Percentiles rank a stretch among this genome's conserved stretches.
These are phyloP conservation scores for Scheffersomyces stipitis DNA, from an alignment of 805 yeast genomes.

Conservation along the genomic window DNA sequence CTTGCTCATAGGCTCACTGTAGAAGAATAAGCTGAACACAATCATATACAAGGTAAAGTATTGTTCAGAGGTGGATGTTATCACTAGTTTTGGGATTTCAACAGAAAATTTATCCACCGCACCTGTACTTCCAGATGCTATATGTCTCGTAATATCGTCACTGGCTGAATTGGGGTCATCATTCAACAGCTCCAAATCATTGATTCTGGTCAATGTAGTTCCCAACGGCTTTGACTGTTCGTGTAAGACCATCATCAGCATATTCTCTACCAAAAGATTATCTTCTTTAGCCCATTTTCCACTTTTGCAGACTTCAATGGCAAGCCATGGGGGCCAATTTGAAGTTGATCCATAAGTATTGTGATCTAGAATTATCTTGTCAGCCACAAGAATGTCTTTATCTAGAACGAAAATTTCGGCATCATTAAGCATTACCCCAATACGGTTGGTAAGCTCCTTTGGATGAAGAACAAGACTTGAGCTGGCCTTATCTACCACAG, in stretches of 20 bases:
- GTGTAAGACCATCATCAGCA: slow-evolving; percentile 60
- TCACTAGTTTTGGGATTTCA: slow-evolving; percentile 67
- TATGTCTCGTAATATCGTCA: slow-evolving; percentile 1
- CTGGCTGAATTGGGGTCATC: slow-evolving; percentile 12
- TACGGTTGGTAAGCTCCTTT: slow-evolving; percentile 57
- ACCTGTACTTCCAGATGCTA: background rate
- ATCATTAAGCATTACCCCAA: slow-evolving; percentile 63
- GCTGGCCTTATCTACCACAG: slow-evolving; percentile 49
- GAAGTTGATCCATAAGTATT: slow-evolving; percentile 60
- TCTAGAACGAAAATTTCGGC: slow-evolving; percentile 73
- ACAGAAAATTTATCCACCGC: slow-evolving; percentile 43
- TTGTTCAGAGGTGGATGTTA: slow-evolving; percentile 72
- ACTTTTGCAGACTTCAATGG: slow-evolving; percentile 58
- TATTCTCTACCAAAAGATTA: slow-evolving; percentile 59
- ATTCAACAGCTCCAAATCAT: slow-evolving; percentile 5
- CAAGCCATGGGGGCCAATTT: slow-evolving; percentile 91
- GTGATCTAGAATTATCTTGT: slow-evolving; percentile 45
- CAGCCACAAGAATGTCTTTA: slow-evolving; percentile 38
- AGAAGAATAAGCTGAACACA: slow-evolving; percentile 61
- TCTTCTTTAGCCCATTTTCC: slow-evolving; percentile 44
- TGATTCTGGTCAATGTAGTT: slow-evolving; percentile 6
- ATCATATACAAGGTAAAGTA: slow-evolving; percentile 67
- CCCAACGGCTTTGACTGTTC: slow-evolving; percentile 43
- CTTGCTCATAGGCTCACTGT: slow-evolving; percentile 69
- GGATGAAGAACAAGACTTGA: slow-evolving; percentile 32